phyloP scores from a whole-genome alignment of 768 basidiomycete species.

The Agaricus sinodeliciosus region DNA sequence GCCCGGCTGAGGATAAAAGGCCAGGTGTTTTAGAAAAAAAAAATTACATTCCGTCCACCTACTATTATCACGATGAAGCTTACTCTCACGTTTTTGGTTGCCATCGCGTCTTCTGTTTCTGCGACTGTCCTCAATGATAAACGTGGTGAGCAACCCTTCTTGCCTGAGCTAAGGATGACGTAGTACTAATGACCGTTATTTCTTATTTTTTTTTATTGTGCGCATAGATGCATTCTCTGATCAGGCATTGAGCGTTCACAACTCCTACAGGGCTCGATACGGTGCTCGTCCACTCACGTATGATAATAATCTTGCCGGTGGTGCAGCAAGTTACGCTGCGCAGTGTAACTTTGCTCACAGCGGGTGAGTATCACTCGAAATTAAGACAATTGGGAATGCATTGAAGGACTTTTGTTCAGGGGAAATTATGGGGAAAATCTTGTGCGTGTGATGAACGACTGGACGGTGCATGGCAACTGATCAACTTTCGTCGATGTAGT shows the following conservation, averaged over 20 bases:
- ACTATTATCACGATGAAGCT: background rate
- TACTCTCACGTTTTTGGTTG: background rate
- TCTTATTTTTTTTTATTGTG: background rate
- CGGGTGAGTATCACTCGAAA: background rate
- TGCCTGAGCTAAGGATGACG: background rate
- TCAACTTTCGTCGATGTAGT: constrained; percentile 5
- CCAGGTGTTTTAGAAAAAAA: too few species aligned
- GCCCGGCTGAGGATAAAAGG: too few species aligned
- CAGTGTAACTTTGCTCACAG: constrained; percentile 1
- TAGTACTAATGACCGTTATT: background rate
- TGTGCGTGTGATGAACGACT: constrained; percentile 9
- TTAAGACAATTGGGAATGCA: background rate
- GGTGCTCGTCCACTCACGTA: background rate
- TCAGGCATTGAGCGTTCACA: constrained; percentile 3
- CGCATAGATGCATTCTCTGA: constrained; percentile 6
- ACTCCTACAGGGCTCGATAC: background rate
- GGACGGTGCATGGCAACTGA: background rate
- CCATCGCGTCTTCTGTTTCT: background rate
- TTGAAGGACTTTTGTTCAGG: background rate
- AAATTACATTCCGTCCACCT: background rate
- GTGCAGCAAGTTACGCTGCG: background rate
- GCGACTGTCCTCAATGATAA: background rate
- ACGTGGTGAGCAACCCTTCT: background rate
- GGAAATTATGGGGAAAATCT: constrained; percentile 23
- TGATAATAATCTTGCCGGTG: constrained; percentile 6